Evolutionary conservation across 1,139 yeast species (phyloP).

Genomic region (Kluyveromyces marxianus): DNA sequence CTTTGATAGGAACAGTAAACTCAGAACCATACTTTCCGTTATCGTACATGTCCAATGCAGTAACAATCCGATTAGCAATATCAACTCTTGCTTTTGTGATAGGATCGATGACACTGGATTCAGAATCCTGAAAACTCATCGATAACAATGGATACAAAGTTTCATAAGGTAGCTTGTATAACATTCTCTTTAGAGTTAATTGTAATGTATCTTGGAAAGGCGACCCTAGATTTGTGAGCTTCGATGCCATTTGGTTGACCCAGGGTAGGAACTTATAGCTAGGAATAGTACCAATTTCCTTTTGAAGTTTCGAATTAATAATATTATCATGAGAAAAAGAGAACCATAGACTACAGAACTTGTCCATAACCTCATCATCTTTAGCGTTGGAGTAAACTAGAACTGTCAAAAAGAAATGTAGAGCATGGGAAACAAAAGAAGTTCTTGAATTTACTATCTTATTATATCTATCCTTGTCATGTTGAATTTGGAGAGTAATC

Average conservation of each 20-base stretch:
- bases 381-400: slow-evolving; percentile 40
- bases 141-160: slow-evolving; percentile 62
- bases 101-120: slow-evolving; percentile 30
- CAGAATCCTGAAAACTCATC: slow-evolving; percentile 39
- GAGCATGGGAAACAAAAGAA: slow-evolving; percentile 47
- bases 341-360: slow-evolving; percentile 83
- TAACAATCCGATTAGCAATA: slow-evolving; percentile 47
- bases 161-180: slow-evolving; percentile 69
- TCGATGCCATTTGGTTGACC: slow-evolving; percentile 76
- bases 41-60: slow-evolving; percentile 23
- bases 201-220: slow-evolving; percentile 52
- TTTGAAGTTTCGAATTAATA: slow-evolving; percentile 34
- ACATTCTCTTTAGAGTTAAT: slow-evolving; percentile 42
- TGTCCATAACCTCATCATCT: slow-evolving; percentile 58
- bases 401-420: slow-evolving; percentile 53
- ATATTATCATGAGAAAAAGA: slow-evolving; percentile 43
- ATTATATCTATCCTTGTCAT: slow-evolving; percentile 44
- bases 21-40: slow-evolving; percentile 18
- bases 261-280: slow-evolving; percentile 62
- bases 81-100: slow-evolving; percentile 40
- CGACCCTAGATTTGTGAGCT: slow-evolving; percentile 44
- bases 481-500: slow-evolving; percentile 39
- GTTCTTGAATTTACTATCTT: slow-evolving; percentile 34
- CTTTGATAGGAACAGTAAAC: slow-evolving; percentile 38
- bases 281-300: slow-evolving; percentile 40